These are phyloP conservation scores for Achaetomium macrosporum DNA, from an alignment of 2,329 filamentous ascomycete genomes.

Conservation along the genomic window DNA sequence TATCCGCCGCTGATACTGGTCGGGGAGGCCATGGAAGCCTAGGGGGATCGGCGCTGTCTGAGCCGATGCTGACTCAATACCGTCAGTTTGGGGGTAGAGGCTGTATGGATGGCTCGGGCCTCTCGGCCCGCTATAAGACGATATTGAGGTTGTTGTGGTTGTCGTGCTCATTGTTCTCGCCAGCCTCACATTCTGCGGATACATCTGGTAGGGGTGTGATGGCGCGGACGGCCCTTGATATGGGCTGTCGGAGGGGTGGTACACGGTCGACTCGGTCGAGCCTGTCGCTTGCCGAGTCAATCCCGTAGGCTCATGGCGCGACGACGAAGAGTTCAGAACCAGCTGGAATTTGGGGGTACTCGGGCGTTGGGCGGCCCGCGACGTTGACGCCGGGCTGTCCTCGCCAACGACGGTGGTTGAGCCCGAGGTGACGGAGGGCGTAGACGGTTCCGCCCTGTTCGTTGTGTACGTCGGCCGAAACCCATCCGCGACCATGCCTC, in stretches of 20 bases:
- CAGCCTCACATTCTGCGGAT: conserved; percentile 69
- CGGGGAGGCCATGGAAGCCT: conserved; percentile 65
- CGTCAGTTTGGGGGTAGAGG: conserved; percentile 77
- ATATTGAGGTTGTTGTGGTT: conserved; percentile 34
- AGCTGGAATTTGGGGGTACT: conserved; percentile 51
- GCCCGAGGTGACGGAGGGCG: conserved; percentile 23
- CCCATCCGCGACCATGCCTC: conserved; percentile 48
- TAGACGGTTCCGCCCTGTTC: conserved; percentile 16
- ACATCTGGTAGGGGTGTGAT: conserved; percentile 81
- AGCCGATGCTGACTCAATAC: conserved; percentile 44
- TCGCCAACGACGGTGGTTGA: conserved; percentile 19
- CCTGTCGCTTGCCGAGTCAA: conserved; percentile 28
- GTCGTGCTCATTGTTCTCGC: conserved; percentile 65
- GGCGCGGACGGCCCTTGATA: conserved; percentile 67
- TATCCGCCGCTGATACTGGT: conserved; percentile 64
- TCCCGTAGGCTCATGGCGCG: conserved; percentile 30
- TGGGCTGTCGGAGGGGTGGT: conserved; percentile 51
- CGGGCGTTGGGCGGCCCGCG: conserved; percentile 39
- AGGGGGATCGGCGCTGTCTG: conserved; percentile 50
- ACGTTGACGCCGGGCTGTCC: conserved; percentile 20
- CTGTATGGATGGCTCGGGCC: conserved; percentile 79
- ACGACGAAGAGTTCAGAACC: conserved; percentile 44
- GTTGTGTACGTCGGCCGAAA: conserved; percentile 37
- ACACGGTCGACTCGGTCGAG: conserved; percentile 31
- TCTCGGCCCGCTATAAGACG: conserved; percentile 52